phyloP scores from a whole-genome alignment of 345 rosid species.

The Citrus cavaleriei region DNA sequence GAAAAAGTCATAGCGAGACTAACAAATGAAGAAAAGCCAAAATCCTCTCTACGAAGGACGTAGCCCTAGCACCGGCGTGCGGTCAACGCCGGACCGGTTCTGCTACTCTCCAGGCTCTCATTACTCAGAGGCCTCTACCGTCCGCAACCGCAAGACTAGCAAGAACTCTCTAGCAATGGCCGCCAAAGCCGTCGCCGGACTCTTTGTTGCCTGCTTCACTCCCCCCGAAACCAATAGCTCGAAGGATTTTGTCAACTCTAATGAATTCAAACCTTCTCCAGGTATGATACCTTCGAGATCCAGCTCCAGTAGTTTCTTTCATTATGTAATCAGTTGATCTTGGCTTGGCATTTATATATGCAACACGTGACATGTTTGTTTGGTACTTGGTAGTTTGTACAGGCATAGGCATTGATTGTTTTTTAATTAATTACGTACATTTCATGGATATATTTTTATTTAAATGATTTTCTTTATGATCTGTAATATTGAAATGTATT shows the following conservation, averaged over 20 bases:
- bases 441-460: too few species aligned
- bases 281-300: constrained; percentile 21
- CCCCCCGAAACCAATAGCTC: constrained; percentile 51
- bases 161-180: constrained; percentile 25
- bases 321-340: too few species aligned
- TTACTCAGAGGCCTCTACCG: constrained; percentile 34
- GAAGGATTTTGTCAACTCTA: constrained; percentile 28
- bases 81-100: constrained; percentile 39
- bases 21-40: constrained; percentile 22
- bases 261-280: constrained; percentile 29
- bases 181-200: constrained; percentile 50
- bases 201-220: constrained; percentile 63
- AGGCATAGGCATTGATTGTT: too few species aligned
- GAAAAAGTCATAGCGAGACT: background rate
- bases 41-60: constrained; percentile 30
- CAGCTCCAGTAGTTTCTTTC: background rate
- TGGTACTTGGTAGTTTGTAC: too few species aligned
- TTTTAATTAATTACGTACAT: too few species aligned
- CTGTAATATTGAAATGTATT: background rate
- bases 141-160: constrained; percentile 33
- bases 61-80: constrained; percentile 27
- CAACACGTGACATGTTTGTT: too few species aligned
- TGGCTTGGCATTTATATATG: too few species aligned
- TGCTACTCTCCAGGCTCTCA: constrained; percentile 33
- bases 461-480: background rate